Conservation (phyloP, 2,329 filamentous ascomycete genomes). For the Biscogniauxia marginata region DNA sequence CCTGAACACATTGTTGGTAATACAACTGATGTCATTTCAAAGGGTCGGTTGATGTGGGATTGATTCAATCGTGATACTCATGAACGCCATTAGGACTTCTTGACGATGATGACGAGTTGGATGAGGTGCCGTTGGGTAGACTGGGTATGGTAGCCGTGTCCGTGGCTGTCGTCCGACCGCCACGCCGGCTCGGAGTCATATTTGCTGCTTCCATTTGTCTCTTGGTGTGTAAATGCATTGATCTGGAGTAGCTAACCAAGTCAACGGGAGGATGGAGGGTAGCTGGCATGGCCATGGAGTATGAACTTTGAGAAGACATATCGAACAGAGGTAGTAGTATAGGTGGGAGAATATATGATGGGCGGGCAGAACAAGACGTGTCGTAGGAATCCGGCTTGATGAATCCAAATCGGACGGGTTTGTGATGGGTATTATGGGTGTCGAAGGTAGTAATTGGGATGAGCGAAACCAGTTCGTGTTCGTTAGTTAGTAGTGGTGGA, state of each 20-base stretch:
- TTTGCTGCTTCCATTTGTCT: slow-evolving; percentile 61
- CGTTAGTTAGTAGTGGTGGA: not conserved
- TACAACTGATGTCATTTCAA: not conserved
- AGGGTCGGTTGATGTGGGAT: slow-evolving; percentile 3
- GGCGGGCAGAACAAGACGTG: slow-evolving; percentile 2
- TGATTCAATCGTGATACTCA: slow-evolving; percentile 29
- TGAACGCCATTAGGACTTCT: slow-evolving; percentile 17
- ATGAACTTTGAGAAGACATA: slow-evolving; percentile 29
- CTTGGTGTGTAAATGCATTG: slow-evolving; percentile 65
- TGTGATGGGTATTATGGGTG: slow-evolving; percentile 8
- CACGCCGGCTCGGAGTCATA: slow-evolving; percentile 41
- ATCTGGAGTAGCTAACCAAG: slow-evolving; percentile 50
- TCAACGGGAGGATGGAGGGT: slow-evolving; percentile 30
- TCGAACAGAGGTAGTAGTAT: not conserved
- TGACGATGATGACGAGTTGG: slow-evolving; percentile 5
- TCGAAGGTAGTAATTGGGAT: not conserved
- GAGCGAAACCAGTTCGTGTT: not conserved
- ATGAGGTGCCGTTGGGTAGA: slow-evolving; percentile 28
- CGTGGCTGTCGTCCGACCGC: slow-evolving; percentile 12
- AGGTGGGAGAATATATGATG: not conserved
- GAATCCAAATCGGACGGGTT: not conserved
- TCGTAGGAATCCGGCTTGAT: slow-evolving; percentile 8
- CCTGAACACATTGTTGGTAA: not conserved
- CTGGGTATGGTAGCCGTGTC: slow-evolving; percentile 11
- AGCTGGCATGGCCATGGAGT: slow-evolving; percentile 27